Percentiles rank a stretch among this genome's conserved stretches.
phyloP scores from a whole-genome alignment of 371 early-diverging fungal species.

The Lichtheimia hyalospora region DNA sequence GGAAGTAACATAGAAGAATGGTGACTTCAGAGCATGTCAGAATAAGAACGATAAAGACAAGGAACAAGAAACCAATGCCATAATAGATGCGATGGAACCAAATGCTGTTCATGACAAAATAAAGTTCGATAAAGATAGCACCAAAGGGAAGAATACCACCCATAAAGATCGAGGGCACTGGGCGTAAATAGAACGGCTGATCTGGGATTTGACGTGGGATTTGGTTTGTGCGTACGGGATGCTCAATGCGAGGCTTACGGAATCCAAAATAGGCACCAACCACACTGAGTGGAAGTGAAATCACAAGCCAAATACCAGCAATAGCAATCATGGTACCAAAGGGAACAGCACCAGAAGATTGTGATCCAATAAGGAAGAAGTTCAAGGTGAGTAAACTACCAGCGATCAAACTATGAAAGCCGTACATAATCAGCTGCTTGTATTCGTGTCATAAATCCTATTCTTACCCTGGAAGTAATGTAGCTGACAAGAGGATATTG shows the following conservation, averaged over 20 bases:
- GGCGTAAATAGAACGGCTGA: conserved; percentile 69
- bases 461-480: conserved; percentile 73
- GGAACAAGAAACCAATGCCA: conserved; percentile 79
- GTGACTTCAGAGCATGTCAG: conserved; percentile 82
- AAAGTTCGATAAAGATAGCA: conserved; percentile 85
- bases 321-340: conserved; percentile 88
- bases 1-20: conserved; percentile 83
- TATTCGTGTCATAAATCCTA: not conserved
- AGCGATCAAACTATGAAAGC: conserved; percentile 49
- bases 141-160: conserved; percentile 87
- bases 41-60: conserved; percentile 77
- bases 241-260: conserved; percentile 74
- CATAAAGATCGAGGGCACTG: conserved; percentile 69
- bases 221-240: conserved; percentile 87
- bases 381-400: conserved; percentile 74
- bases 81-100: conserved; percentile 89
- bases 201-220: conserved; percentile 89
- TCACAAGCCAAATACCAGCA: conserved; percentile 82
- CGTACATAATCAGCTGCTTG: not conserved
- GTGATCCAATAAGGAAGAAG: conserved; percentile 79
- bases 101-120: conserved; percentile 84
- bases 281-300: conserved; percentile 84
- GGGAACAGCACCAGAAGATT: conserved; percentile 91
- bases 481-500: conserved; percentile 79
- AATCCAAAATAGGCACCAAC: conserved; percentile 92